Evolutionary conservation across 169 alveolate genomes (phyloP).

Genomic region (Plasmodium gallinaceum): DNA sequence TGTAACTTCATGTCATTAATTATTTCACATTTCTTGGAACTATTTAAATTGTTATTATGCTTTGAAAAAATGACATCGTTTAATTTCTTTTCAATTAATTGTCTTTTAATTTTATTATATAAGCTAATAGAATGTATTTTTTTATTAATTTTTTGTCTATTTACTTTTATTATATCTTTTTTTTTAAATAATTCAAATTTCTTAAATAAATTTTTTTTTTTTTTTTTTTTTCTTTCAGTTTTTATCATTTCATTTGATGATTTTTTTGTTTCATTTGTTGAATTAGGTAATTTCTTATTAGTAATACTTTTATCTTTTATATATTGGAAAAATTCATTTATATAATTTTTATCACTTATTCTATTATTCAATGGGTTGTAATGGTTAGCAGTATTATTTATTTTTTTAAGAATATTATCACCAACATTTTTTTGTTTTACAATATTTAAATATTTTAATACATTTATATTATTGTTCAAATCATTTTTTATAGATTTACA

Average conservation of each 20-base stretch:
- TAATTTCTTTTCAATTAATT: not conserved
- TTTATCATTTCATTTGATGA: not conserved
- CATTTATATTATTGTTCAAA: constrained; percentile 1
- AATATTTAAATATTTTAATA: constrained; percentile 9
- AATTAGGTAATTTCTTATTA: not conserved
- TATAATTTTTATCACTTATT: not conserved
- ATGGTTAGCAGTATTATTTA: not conserved
- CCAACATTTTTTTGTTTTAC: constrained; percentile 15
- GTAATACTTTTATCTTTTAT: not conserved
- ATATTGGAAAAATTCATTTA: not conserved
- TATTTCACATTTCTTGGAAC: not conserved
- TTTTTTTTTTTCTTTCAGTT: not conserved
- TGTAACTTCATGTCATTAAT: not conserved
- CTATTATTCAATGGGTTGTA: not conserved
- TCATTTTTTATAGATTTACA: not conserved
- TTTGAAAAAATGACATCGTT: too few relatives aligned
- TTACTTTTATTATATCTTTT: not conserved
- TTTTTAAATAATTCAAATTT: too few relatives aligned
- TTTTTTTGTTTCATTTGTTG: not conserved
- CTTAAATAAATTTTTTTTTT: not conserved
- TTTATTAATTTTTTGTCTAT: not conserved
- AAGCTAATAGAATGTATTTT: not conserved
- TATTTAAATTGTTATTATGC: too few relatives aligned
- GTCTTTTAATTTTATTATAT: constrained; percentile 1
- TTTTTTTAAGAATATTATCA: not conserved